phyloP scores from a whole-genome alignment of 1,139 yeast genomes.

The Suhomyces maxii region DNA sequence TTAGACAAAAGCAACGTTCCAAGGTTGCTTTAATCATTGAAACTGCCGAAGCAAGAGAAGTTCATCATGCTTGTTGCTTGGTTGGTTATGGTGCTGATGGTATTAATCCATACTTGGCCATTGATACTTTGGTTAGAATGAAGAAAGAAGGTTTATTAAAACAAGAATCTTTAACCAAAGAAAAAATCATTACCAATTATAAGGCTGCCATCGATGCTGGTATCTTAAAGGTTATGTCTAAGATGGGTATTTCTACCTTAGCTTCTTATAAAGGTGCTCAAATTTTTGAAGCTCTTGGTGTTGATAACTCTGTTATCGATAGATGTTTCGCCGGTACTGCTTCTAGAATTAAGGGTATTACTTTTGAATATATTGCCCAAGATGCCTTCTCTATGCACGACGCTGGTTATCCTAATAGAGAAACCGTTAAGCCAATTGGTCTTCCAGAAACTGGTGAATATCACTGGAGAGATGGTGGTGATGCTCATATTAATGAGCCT shows the following conservation, averaged over 20 bases:
- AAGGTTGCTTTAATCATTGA: conserved; percentile 89
- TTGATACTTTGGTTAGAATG: conserved; percentile 86
- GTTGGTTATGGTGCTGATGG: conserved; percentile 98
- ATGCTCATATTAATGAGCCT: conserved; percentile 91
- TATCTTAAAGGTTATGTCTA: conserved; percentile 94
- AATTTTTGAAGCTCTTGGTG: conserved; percentile 94
- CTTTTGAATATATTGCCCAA: conserved; percentile 93
- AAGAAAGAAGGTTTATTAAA: conserved; percentile 76
- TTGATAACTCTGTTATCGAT: conserved; percentile 93
- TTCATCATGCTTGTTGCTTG: conserved; percentile 91
- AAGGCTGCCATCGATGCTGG: conserved; percentile 85
- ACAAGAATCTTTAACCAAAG: conserved; percentile 55
- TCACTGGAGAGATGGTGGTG: conserved; percentile 99
- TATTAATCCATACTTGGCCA: conserved; percentile 87
- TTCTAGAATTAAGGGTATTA: conserved; percentile 92
- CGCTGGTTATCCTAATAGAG: conserved; percentile 83
- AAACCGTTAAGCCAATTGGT: conserved; percentile 66
- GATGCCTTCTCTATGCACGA: conserved; percentile 94
- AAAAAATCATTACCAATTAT: conserved; percentile 69
- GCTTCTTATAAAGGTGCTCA: conserved; percentile 99
- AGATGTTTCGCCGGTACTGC: conserved; percentile 97
- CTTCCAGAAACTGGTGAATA: conserved; percentile 96
- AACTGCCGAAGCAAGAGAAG: conserved; percentile 97
- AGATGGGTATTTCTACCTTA: conserved; percentile 98
- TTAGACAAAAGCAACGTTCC: conserved; percentile 93